phyloP scores from a whole-genome alignment of 2,329 filamentous ascomycete genomes.

The Colletotrichum sp. region DNA sequence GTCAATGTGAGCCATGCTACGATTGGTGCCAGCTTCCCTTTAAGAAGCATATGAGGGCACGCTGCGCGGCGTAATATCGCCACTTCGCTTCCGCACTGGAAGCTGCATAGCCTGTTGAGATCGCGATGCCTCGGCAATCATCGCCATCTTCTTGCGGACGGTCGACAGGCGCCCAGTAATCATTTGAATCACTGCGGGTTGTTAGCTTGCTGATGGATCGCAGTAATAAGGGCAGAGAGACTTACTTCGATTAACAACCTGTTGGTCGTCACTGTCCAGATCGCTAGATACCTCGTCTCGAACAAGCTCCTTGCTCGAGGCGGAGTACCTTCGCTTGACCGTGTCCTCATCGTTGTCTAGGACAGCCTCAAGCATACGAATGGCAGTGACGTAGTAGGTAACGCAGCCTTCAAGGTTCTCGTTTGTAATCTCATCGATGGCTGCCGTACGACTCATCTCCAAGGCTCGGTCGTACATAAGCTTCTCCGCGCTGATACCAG shows the following conservation, averaged over 20 bases:
- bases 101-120: constrained; percentile 49
- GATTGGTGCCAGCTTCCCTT: background rate
- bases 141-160: constrained; percentile 65
- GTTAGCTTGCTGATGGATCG: constrained; percentile 25
- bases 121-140: constrained; percentile 64
- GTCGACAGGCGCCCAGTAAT: constrained; percentile 59
- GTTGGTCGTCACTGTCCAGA: constrained; percentile 72
- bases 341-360: constrained; percentile 79
- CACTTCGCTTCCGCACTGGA: constrained; percentile 54
- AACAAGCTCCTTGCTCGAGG: constrained; percentile 46
- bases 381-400: constrained; percentile 90
- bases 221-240: background rate
- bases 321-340: constrained; percentile 39
- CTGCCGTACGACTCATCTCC: constrained; percentile 94
- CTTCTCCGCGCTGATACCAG: constrained; percentile 92
- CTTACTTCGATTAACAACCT: constrained; percentile 76
- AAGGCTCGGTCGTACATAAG: constrained; percentile 97
- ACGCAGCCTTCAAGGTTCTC: constrained; percentile 89
- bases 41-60: constrained; percentile 52
- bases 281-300: constrained; percentile 49
- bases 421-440: constrained; percentile 94
- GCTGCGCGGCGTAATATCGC: constrained; percentile 61
- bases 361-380: constrained; percentile 93
- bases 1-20: background rate
- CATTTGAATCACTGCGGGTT: constrained; percentile 63